These are phyloP conservation scores for Linnemannia elongata DNA, from an alignment of 192 early-diverging fungal species.

Conservation along the genomic window DNA sequence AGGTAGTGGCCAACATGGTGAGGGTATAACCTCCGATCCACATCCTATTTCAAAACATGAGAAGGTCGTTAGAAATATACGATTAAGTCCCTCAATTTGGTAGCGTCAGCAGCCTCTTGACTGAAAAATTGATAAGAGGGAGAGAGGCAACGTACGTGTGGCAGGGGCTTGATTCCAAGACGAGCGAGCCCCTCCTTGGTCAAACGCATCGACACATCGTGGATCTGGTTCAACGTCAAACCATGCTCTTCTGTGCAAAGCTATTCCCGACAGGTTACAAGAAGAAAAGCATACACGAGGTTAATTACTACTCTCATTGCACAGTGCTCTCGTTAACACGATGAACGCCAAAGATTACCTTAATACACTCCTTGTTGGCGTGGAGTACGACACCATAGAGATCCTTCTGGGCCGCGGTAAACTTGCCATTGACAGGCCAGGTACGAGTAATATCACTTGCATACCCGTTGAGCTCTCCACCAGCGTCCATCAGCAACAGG, in stretches of 20 bases:
- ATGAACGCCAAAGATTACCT: constrained; percentile 59
- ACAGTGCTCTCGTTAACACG: not conserved
- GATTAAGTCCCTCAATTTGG: not conserved
- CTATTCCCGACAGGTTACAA: constrained; percentile 28
- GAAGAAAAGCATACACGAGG: not conserved
- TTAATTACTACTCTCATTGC: not conserved
- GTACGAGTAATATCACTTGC: constrained; percentile 94
- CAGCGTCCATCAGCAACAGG: constrained; percentile 91
- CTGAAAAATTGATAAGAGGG: no score
- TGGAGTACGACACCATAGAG: constrained; percentile 88
- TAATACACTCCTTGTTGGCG: constrained; percentile 88
- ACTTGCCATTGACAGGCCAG: constrained; percentile 93
- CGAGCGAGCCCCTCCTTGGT: constrained; percentile 78
- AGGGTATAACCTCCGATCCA: constrained; percentile 86
- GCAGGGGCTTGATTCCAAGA: constrained; percentile 75
- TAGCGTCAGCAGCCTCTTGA: not conserved
- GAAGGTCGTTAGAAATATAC: not conserved
- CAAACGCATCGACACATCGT: constrained; percentile 77
- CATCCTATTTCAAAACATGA: constrained; percentile 65
- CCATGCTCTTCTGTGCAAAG: constrained; percentile 65
- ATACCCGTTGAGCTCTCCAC: constrained; percentile 90
- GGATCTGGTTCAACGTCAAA: constrained; percentile 87
- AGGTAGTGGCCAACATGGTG: constrained; percentile 97
- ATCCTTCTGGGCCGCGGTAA: constrained; percentile 81
- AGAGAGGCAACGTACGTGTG: constrained; percentile 55